These are phyloP conservation scores for Hyphodiscus hymeniophilus DNA, from an alignment of 495 filamentous ascomycete genomes.

Conservation along the genomic window DNA sequence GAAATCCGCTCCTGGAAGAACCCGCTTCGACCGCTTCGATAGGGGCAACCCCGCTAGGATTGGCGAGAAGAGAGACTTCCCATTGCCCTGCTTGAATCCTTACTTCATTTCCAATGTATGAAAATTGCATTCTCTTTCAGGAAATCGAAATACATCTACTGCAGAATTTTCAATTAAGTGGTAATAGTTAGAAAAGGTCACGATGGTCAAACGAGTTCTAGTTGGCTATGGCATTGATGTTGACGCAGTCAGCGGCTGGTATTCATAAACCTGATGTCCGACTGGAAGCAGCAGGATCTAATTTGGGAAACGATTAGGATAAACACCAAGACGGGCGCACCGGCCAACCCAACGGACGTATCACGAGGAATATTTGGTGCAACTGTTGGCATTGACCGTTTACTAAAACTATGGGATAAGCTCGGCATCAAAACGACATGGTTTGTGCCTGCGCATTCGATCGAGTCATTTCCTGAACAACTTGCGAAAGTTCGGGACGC, in stretches of 20 bases:
- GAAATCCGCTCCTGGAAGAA: no score
- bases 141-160: no score
- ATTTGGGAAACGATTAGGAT: constrained; percentile 17
- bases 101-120: no score
- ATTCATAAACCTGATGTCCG: constrained; percentile 11
- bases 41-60: no score
- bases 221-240: constrained; percentile 34
- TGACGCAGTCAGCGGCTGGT: constrained; percentile 40
- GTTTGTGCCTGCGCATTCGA: constrained; percentile 33
- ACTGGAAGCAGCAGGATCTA: no score
- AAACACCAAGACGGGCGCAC: constrained; percentile 23
- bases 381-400: constrained; percentile 32
- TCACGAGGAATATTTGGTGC: constrained; percentile 33
- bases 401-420: constrained; percentile 30
- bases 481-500: constrained; percentile 29
- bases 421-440: constrained; percentile 34
- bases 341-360: not conserved
- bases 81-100: no score
- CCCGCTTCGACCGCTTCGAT: no score
- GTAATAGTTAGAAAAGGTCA: no score
- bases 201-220: not conserved
- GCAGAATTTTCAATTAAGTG: no score
- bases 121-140: no score
- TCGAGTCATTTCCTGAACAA: constrained; percentile 32
- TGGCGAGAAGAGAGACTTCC: no score